Evolutionary conservation across 2,329 filamentous ascomycete species (phyloP), one percentile per base, ranked within the genome.

Genomic region (Septoria petroselini): DNA sequence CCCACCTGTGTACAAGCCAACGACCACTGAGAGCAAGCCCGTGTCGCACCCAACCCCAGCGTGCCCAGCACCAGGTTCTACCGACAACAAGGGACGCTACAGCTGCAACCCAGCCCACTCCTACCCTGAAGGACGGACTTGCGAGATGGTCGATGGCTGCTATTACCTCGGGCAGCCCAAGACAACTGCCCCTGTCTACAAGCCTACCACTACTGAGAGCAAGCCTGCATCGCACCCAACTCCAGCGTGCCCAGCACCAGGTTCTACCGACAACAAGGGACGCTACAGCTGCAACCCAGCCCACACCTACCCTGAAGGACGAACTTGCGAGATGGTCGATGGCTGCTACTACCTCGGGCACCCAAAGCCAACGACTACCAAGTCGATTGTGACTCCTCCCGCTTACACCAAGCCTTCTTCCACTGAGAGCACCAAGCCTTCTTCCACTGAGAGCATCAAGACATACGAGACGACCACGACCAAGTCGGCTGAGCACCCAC

Each of bases 261-360:
- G 34, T 2, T 37, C 34, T 4, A 19, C n/a, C 17, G 34, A 11
- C 7, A 6, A n/a, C 18, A 6, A 37, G 4, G 23, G 27, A 12
- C 38, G 34, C 8, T 53, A 55, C 30, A 39, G 34, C 30, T 51
- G 46, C 49, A 48, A 55, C 55, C 49, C 57, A 31, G 58, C 58
- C 17, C 46, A 57, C 37, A 14, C 17, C 14, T 59, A 59, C 41
- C 57, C 54, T 11, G 45, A 52, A 21, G 57, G 57, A 14, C 52
- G 47, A 4, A 38, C 29, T 14, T 59, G 58, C 42, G 14, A 53
- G 41, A 5, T 35, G 31, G 12, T 35, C 7, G 31, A 18, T 18
- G 31, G 31, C n/a, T 35, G 31, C 31, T 35, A 35, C 31, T 27
- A 27, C 23, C 9, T 27, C 5, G 23, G 9, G 23, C 5, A 5